Evolutionary conservation across 371 early-diverging fungal species (phyloP).

Genomic region (Mortierella sp.): DNA sequence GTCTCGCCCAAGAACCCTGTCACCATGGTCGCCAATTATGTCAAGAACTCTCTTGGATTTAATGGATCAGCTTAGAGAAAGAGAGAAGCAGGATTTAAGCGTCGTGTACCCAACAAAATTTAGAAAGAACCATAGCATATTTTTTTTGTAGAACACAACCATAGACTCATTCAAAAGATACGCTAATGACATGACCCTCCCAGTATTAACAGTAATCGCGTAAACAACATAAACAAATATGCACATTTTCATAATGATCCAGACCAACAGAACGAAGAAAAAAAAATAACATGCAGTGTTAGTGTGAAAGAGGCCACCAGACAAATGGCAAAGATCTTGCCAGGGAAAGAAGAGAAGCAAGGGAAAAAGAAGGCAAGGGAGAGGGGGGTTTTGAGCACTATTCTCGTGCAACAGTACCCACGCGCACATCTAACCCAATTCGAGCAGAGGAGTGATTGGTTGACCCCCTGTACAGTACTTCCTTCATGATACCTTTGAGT

Average conservation of each 20-base stretch:
- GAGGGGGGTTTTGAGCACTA: not conserved
- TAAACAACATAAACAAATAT: not conserved
- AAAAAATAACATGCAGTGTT: not conserved
- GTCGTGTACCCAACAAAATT: not conserved
- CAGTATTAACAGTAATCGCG: not conserved
- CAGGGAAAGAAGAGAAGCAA: not conserved
- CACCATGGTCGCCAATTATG: conserved; percentile 49
- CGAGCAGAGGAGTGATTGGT: not conserved
- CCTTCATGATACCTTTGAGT: not conserved
- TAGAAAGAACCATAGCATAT: not conserved
- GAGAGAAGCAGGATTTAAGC: too few species aligned
- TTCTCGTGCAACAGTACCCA: conserved; percentile 6
- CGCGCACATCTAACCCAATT: not conserved
- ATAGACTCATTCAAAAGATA: not conserved
- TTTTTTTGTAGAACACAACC: not conserved
- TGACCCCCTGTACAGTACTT: not conserved
- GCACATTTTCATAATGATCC: not conserved
- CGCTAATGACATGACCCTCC: not conserved
- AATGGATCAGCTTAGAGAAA: not conserved
- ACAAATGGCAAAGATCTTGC: not conserved
- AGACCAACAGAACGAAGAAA: not conserved
- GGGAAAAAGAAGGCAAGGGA: not conserved
- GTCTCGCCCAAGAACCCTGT: conserved; percentile 71
- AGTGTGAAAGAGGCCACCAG: not conserved
- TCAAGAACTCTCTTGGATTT: conserved; percentile 50